Conservation (phyloP, 306 rosid species). For the Cyclanthera cordifolia region DNA sequence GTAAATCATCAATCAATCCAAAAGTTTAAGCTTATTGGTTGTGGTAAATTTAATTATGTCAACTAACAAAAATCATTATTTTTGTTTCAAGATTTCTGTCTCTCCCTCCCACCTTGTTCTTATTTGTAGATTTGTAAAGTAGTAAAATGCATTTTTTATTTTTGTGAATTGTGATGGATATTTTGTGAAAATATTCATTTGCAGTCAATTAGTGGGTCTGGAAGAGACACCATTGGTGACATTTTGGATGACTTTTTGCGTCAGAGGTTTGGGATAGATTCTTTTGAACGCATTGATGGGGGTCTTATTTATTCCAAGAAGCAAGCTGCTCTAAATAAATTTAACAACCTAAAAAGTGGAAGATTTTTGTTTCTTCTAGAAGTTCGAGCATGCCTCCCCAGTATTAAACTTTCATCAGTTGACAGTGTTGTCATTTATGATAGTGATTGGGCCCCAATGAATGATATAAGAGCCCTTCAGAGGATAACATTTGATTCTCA, state of each 20-base stretch:
- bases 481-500: constrained; percentile 59
- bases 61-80: background rate
- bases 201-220: constrained; percentile 57
- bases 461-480: constrained; percentile 70
- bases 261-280: constrained; percentile 53
- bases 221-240: constrained; percentile 48
- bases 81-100: background rate
- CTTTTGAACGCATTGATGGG: constrained; percentile 59
- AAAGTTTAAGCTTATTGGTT: no score
- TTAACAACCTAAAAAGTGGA: constrained; percentile 52
- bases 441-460: constrained; percentile 79
- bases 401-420: constrained; percentile 60
- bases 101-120: background rate
- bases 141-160: background rate
- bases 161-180: background rate
- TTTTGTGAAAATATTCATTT: constrained; percentile 18
- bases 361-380: constrained; percentile 77
- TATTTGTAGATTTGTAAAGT: background rate
- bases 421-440: constrained; percentile 61
- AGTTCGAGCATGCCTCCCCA: constrained; percentile 53
- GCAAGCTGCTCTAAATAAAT: constrained; percentile 42
- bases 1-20: no score
- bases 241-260: constrained; percentile 70
- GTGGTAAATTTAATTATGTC: no score
- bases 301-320: constrained; percentile 35